Conservation (phyloP, 768 basidiomycete genomes). For the Lentinus brumalis region DNA sequence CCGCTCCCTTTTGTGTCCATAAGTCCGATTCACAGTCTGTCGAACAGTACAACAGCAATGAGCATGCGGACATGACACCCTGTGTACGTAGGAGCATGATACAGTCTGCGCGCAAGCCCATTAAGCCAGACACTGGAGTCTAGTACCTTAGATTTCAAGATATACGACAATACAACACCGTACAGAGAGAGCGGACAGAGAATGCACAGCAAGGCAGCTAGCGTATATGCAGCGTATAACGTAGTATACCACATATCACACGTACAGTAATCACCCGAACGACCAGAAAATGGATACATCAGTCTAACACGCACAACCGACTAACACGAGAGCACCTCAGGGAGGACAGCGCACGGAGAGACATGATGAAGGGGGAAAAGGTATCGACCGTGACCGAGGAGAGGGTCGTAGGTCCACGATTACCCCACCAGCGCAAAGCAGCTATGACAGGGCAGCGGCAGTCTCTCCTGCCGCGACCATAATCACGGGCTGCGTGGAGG, state of each 20-base stretch:
- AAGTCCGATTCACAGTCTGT: neutral
- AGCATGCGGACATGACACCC: neutral
- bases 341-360: neutral
- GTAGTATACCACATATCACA: slow-evolving; percentile 5
- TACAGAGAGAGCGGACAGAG: slow-evolving; percentile 19
- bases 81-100: neutral
- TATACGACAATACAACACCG: slow-evolving; percentile 27
- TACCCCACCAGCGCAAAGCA: no score
- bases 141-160: slow-evolving; percentile 26
- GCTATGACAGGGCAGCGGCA: slow-evolving; percentile 9
- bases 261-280: slow-evolving; percentile 16
- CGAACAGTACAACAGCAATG: neutral
- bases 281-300: slow-evolving; percentile 9
- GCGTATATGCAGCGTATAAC: slow-evolving; percentile 18
- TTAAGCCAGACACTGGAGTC: slow-evolving; percentile 7
- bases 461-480: neutral
- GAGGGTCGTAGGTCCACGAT: no score
- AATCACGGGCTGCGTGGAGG: neutral
- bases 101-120: neutral
- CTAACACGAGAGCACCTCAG: slow-evolving; percentile 14
- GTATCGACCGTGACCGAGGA: neutral
- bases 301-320: slow-evolving; percentile 6
- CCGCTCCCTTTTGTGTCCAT: neutral
- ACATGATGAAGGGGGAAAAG: neutral
- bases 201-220: slow-evolving; percentile 24